Percentiles rank a stretch among this genome's conserved stretches.
phyloP scores from a whole-genome alignment of 805 yeast genomes.

The Wickerhamiella allomyrinae region DNA sequence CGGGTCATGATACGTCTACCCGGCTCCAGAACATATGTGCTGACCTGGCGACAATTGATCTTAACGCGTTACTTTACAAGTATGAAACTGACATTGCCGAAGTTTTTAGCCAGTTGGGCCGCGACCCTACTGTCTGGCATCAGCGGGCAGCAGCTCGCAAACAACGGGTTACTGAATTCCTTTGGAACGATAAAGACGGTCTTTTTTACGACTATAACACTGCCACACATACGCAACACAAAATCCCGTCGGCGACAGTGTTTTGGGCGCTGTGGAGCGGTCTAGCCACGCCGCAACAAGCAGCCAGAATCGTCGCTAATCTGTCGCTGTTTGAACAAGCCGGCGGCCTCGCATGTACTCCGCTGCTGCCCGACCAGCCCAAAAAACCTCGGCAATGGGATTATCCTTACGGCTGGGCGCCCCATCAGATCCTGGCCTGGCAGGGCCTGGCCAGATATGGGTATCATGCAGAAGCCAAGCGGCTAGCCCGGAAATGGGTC shows the following conservation, averaged over 20 bases:
- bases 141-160: conserved; percentile 42
- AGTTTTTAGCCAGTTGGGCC: conserved; percentile 40
- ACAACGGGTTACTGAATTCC: conserved; percentile 42
- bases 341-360: conserved; percentile 89
- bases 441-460: conserved; percentile 67
- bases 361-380: conserved; percentile 53
- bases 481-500: conserved; percentile 81
- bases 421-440: conserved; percentile 94
- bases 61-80: conserved; percentile 73
- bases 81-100: conserved; percentile 76
- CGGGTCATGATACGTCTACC: conserved; percentile 91
- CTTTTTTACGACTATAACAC: conserved; percentile 77
- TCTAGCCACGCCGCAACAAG: conserved; percentile 52
- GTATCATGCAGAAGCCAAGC: conserved; percentile 42
- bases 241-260: conserved; percentile 75
- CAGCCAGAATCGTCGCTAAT: conserved; percentile 43
- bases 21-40: conserved; percentile 86
- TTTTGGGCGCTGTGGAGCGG: conserved; percentile 91
- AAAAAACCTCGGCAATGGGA: conserved; percentile 81
- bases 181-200: conserved; percentile 74
- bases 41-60: conserved; percentile 75
- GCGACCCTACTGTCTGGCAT: conserved; percentile 46
- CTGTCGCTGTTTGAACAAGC: conserved; percentile 60
- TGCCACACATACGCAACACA: conserved; percentile 37
- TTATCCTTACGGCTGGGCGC: conserved; percentile 97